Percentiles rank a stretch among this genome's conserved stretches.
Conservation (phyloP, 345 rosid genomes). For the Camelina hispida region DNA sequence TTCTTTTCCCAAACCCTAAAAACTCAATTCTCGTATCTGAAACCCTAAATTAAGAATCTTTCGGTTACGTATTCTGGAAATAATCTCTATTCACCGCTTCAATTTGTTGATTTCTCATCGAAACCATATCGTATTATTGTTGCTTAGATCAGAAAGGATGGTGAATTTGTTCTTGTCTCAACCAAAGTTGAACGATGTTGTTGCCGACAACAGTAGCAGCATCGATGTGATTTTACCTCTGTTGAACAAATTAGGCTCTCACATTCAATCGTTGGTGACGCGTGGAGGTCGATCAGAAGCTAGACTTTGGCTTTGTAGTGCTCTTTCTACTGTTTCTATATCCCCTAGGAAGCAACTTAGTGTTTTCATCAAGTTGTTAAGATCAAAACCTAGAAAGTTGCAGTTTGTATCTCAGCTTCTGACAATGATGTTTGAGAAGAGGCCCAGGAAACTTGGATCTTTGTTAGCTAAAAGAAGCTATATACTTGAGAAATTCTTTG, state of each 20-base stretch:
- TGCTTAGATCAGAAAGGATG: slow-evolving; percentile 25
- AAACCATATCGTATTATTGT: neutral
- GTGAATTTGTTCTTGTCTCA: slow-evolving; percentile 57
- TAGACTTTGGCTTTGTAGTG: slow-evolving; percentile 77
- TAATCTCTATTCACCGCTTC: neutral
- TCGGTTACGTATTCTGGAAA: neutral
- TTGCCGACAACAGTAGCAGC: slow-evolving; percentile 39
- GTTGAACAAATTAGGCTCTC: slow-evolving; percentile 57
- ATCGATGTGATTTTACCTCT: slow-evolving; percentile 49
- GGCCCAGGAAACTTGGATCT: slow-evolving; percentile 56
- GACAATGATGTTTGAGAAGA: slow-evolving; percentile 63
- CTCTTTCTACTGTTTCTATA: slow-evolving; percentile 52
- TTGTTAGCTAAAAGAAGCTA: slow-evolving; percentile 66
- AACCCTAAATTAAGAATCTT: neutral
- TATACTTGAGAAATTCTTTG: slow-evolving; percentile 73
- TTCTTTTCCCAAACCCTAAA: neutral
- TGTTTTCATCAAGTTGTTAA: slow-evolving; percentile 61
- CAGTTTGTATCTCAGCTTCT: slow-evolving; percentile 67
- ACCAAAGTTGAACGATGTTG: slow-evolving; percentile 46
- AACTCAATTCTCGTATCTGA: neutral
- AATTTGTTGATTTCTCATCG: neutral
- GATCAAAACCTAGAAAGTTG: slow-evolving; percentile 48
- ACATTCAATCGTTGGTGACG: slow-evolving; percentile 61
- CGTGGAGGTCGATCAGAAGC: slow-evolving; percentile 80
- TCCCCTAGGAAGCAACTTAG: slow-evolving; percentile 55